A percentile compares a stretch with the other conserved stretches of the same genome.
Evolutionary conservation across 257 asterid genomes (phyloP).

Genomic region (Asclepias syriaca): DNA sequence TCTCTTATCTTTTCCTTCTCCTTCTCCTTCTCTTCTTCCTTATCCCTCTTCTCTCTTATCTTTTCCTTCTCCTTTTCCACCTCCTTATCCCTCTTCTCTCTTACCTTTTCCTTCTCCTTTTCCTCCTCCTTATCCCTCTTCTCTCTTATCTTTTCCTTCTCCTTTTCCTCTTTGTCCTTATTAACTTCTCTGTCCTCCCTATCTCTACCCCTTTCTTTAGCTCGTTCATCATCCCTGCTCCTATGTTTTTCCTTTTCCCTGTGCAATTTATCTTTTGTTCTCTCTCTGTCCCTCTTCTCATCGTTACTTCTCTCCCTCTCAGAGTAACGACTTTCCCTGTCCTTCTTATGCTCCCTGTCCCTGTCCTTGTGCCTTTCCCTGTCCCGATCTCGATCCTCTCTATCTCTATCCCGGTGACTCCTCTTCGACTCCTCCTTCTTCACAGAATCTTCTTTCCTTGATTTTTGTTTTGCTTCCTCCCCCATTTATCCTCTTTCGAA

Average conservation of each 20-base stretch:
- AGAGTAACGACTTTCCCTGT: slow-evolving; percentile 12
- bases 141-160: slow-evolving; percentile 24
- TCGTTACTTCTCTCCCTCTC: slow-evolving; percentile 22
- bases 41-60: slow-evolving; percentile 15
- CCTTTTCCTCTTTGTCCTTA: slow-evolving; percentile 14
- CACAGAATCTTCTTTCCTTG: slow-evolving; percentile 11
- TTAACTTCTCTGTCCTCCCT: slow-evolving; percentile 9
- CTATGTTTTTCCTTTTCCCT: slow-evolving; percentile 13
- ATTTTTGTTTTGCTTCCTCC: slow-evolving; percentile 22
- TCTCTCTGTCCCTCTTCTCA: slow-evolving; percentile 15
- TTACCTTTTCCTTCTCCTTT: slow-evolving; percentile 15
- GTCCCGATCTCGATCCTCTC: slow-evolving; percentile 21
- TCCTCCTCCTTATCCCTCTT: slow-evolving; percentile 5
- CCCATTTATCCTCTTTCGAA: neutral
- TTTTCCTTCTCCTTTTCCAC: neutral
- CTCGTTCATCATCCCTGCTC: slow-evolving; percentile 11
- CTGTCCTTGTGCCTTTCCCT: slow-evolving; percentile 15
- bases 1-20: slow-evolving; percentile 6
- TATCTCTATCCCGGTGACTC: slow-evolving; percentile 19
- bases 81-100: slow-evolving; percentile 4
- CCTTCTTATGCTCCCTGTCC: slow-evolving; percentile 9
- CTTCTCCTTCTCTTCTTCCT: slow-evolving; percentile 19
- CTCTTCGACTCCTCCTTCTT: slow-evolving; percentile 17
- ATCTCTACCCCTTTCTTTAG: slow-evolving; percentile 1
- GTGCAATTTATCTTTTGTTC: neutral